These are phyloP conservation scores for Brachypodium distachyon DNA, from an alignment of 202 grass and related monocot genomes.

Conservation along the genomic window DNA sequence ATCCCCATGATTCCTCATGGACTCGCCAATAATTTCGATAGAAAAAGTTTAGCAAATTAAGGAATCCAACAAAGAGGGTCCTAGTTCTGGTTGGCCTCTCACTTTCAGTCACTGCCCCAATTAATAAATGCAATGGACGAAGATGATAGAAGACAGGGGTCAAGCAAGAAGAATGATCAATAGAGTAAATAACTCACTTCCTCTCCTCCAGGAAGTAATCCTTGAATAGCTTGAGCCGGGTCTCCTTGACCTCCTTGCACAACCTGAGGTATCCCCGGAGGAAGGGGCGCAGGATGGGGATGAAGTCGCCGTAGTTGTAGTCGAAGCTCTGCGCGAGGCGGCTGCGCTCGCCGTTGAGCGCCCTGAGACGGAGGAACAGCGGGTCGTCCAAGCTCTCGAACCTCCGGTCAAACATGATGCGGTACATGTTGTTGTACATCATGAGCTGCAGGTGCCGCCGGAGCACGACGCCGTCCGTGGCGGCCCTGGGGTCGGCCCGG, in stretches of 20 bases:
- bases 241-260: slow-evolving; percentile 76
- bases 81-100: background rate
- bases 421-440: slow-evolving; percentile 98
- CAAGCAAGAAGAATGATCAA: too few species aligned
- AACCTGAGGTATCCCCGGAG: slow-evolving; percentile 64
- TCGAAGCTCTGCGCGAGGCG: slow-evolving; percentile 52
- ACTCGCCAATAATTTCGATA: background rate
- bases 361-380: slow-evolving; percentile 50
- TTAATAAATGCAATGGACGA: background rate
- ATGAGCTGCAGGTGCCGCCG: slow-evolving; percentile 73
- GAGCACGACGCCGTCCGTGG: slow-evolving; percentile 47
- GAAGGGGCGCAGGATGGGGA: slow-evolving; percentile 63
- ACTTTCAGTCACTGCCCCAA: background rate
- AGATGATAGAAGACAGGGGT: background rate
- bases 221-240: slow-evolving; percentile 69
- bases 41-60: background rate
- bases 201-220: slow-evolving; percentile 90
- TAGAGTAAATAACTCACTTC: slow-evolving; percentile 43
- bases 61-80: background rate
- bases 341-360: slow-evolving; percentile 67
- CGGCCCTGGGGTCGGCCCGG: slow-evolving; percentile 37
- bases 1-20: background rate
- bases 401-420: slow-evolving; percentile 73
- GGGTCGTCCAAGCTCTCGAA: slow-evolving; percentile 84
- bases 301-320: slow-evolving; percentile 70